Percentiles rank a stretch among this genome's conserved stretches.
Conservation (phyloP, 495 filamentous ascomycete genomes). For the Penicillium longicatenatum region DNA sequence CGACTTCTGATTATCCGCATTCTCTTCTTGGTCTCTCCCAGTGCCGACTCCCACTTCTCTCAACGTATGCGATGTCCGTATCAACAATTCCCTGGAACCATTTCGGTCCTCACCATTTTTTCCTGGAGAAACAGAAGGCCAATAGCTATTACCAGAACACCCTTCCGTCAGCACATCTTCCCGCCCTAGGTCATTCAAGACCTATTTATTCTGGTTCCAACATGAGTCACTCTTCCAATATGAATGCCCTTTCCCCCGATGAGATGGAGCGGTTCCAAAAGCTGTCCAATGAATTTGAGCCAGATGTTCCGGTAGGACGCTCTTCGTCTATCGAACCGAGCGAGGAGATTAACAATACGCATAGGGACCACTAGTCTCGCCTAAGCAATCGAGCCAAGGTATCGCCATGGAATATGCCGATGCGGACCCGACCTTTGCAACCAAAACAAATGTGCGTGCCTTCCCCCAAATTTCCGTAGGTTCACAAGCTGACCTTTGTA, state of each 20-base stretch:
- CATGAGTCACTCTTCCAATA: constrained; percentile 33
- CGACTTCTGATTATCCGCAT: neutral
- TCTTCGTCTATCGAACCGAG: neutral
- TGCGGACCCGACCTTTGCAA: constrained; percentile 80
- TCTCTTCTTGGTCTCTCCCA: neutral
- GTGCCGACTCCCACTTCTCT: neutral
- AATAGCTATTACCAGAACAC: constrained; percentile 26
- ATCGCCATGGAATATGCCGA: constrained; percentile 89
- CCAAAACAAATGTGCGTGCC: constrained; percentile 78
- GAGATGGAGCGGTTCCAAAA: constrained; percentile 58
- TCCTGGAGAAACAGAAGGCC: constrained; percentile 36
- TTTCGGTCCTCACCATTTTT: constrained; percentile 39
- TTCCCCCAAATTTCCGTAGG: no score
- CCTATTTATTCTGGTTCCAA: constrained; percentile 11
- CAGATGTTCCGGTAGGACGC: constrained; percentile 59
- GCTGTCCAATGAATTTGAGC: constrained; percentile 64
- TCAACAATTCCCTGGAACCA: constrained; percentile 42
- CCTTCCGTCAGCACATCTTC: constrained; percentile 24
- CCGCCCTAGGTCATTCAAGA: constrained; percentile 16
- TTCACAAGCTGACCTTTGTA: constrained; percentile 18
- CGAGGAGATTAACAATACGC: constrained; percentile 5
- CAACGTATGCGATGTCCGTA: constrained; percentile 47
- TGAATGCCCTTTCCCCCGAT: constrained; percentile 50
- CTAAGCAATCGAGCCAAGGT: constrained; percentile 71
- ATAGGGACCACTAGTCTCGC: constrained; percentile 82